These are phyloP conservation scores for Tylopilus rubrobrunneus DNA, from an alignment of 768 basidiomycete genomes.

Conservation along the genomic window DNA sequence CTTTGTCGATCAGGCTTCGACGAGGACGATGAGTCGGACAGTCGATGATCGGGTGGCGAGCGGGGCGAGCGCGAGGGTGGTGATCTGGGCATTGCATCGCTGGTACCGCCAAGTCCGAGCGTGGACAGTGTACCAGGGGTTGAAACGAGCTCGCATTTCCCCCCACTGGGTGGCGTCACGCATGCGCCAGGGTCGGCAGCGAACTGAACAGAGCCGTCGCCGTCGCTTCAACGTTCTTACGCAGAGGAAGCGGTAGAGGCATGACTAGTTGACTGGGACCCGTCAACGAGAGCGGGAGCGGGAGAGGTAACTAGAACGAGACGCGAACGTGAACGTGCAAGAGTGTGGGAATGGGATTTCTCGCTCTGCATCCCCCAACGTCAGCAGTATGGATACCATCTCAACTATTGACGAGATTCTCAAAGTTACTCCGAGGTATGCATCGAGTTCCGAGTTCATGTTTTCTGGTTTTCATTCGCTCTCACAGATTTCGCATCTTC, in stretches of 20 bases:
- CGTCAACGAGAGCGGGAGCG: constrained; percentile 7
- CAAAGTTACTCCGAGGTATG: too few relatives aligned
- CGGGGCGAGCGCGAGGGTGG: constrained; percentile 13
- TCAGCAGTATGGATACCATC: too few relatives aligned
- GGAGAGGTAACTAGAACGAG: constrained; percentile 13
- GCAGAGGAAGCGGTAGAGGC: constrained; percentile 7
- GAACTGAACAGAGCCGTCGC: constrained; percentile 11
- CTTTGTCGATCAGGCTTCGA: constrained; percentile 20
- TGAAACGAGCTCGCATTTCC: constrained; percentile 9
- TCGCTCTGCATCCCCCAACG: too few relatives aligned
- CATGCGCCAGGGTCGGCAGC: not conserved
- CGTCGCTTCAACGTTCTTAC: constrained; percentile 16
- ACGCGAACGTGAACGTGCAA: constrained; percentile 10
- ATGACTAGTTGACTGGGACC: constrained; percentile 21
- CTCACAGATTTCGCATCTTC: too few relatives aligned
- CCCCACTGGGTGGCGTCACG: not conserved
- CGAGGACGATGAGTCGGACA: constrained; percentile 23
- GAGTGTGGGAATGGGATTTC: constrained; percentile 16
- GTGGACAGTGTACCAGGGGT: constrained; percentile 13
- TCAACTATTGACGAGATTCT: too few relatives aligned
- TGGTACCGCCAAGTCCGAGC: constrained; percentile 10
- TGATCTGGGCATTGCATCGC: constrained; percentile 12
- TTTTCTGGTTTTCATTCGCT: too few relatives aligned
- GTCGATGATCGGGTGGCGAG: constrained; percentile 20
- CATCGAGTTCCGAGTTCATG: too few relatives aligned